phyloP scores from a whole-genome alignment of 257 asterid species.

The Anisodus acutangulus region DNA sequence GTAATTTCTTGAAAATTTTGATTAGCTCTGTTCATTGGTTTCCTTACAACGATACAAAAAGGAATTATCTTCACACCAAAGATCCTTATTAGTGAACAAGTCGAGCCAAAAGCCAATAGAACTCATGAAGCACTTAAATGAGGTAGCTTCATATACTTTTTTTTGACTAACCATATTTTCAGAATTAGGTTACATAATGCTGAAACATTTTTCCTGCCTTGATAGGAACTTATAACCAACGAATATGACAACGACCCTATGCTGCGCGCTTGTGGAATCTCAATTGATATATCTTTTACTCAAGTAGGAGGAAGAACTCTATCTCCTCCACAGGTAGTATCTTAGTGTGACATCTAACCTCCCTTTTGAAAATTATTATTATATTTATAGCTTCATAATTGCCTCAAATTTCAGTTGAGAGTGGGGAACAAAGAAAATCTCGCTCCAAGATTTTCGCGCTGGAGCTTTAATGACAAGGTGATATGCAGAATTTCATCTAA shows the following conservation, averaged over 20 bases:
- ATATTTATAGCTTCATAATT: conserved; percentile 9
- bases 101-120: conserved; percentile 55
- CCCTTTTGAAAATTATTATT: not conserved
- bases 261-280: conserved; percentile 51
- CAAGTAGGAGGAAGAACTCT: conserved; percentile 57
- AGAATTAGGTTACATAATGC: not conserved
- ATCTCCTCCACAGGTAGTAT: conserved; percentile 53
- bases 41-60: conserved; percentile 51
- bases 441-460: conserved; percentile 50
- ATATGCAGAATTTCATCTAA: not conserved
- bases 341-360: conserved; percentile 11
- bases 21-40: conserved; percentile 56
- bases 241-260: conserved; percentile 44
- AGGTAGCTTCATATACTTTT: conserved; percentile 39
- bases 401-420: conserved; percentile 40
- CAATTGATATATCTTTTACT: conserved; percentile 41
- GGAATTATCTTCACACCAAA: conserved; percentile 46
- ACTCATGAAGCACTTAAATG: conserved; percentile 38
- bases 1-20: not conserved
- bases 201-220: conserved; percentile 21
- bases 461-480: conserved; percentile 60
- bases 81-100: conserved; percentile 43
- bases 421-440: conserved; percentile 50
- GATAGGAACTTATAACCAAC: conserved; percentile 43
- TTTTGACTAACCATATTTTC: not conserved